These are phyloP conservation scores for Linum trigynum DNA, from an alignment of 345 rosid species.

Conservation along the genomic window DNA sequence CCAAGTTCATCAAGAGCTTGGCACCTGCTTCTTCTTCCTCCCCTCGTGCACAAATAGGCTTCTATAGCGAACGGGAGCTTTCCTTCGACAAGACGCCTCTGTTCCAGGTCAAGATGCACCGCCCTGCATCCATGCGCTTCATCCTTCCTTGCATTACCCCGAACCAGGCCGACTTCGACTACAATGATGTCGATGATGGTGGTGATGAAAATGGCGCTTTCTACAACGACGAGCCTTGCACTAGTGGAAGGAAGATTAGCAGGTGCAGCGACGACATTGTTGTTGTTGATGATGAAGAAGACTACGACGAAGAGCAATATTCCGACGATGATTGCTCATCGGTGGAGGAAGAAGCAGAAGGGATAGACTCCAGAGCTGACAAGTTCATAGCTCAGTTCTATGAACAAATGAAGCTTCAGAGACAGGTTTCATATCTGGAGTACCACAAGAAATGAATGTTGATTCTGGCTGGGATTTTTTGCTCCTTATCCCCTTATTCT, in stretches of 20 bases:
- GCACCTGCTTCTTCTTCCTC: constrained; percentile 5
- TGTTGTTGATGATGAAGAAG: neutral
- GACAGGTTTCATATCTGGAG: neutral
- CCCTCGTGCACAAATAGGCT: too few relatives aligned
- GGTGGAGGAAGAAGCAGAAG: neutral
- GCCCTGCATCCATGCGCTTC: neutral
- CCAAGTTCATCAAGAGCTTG: constrained; percentile 47
- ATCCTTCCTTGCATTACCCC: neutral
- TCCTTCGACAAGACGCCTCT: neutral
- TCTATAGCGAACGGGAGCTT: neutral
- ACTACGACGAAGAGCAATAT: neutral
- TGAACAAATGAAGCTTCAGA: neutral
- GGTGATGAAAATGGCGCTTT: too few relatives aligned
- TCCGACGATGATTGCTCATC: neutral
- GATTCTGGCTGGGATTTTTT: neutral
- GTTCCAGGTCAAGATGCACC: neutral
- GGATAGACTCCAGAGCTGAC: neutral
- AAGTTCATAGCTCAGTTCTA: neutral
- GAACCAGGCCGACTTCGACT: neutral
- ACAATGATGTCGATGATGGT: neutral
- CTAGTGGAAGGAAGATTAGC: too few relatives aligned
- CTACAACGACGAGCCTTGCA: neutral
- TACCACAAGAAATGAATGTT: neutral
- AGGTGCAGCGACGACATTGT: too few relatives aligned
- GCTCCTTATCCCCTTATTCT: too few relatives aligned